phyloP scores from a whole-genome alignment of 2,329 filamentous ascomycete genomes.

The Alternaria hordeiaustralica region DNA sequence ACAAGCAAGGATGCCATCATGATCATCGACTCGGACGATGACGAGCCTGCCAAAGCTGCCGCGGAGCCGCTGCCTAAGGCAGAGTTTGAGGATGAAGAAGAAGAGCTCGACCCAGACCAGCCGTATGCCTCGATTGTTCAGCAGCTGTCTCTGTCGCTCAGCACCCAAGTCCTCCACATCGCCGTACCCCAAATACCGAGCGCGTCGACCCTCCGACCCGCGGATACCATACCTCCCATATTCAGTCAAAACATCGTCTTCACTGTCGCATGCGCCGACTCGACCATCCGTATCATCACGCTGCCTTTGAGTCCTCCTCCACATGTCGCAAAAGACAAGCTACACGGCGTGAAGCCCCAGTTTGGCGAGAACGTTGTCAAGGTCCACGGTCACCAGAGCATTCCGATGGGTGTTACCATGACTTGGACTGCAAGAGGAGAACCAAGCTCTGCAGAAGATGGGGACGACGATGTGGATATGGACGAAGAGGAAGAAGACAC shows the following conservation, averaged over 20 bases:
- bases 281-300: conserved; percentile 61
- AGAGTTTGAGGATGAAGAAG: conserved; percentile 62
- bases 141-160: conserved; percentile 62
- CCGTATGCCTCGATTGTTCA: conserved; percentile 63
- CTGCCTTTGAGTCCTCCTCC: conserved; percentile 63
- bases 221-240: conserved; percentile 53
- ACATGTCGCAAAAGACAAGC: conserved; percentile 40
- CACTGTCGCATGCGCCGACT: conserved; percentile 63
- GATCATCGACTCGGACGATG: conserved; percentile 64
- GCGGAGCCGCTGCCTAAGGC: conserved; percentile 34
- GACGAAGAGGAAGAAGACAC: conserved; percentile 33
- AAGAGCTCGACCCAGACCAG: conserved; percentile 63
- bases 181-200: conserved; percentile 54
- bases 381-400: conserved; percentile 59
- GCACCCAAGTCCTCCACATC: conserved; percentile 60
- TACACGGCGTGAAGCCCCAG: conserved; percentile 28
- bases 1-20: conserved; percentile 56
- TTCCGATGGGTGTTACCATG: conserved; percentile 59
- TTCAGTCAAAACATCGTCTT: conserved; percentile 61
- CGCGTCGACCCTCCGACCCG: conserved; percentile 37
- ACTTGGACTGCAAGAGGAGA: conserved; percentile 55
- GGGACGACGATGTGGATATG: conserved; percentile 47
- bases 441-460: conserved; percentile 20
- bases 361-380: conserved; percentile 57
- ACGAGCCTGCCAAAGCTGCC: conserved; percentile 48